Evolutionary conservation across 352 stramenopile species (phyloP).

Genomic region (Globisporangium solare): DNA sequence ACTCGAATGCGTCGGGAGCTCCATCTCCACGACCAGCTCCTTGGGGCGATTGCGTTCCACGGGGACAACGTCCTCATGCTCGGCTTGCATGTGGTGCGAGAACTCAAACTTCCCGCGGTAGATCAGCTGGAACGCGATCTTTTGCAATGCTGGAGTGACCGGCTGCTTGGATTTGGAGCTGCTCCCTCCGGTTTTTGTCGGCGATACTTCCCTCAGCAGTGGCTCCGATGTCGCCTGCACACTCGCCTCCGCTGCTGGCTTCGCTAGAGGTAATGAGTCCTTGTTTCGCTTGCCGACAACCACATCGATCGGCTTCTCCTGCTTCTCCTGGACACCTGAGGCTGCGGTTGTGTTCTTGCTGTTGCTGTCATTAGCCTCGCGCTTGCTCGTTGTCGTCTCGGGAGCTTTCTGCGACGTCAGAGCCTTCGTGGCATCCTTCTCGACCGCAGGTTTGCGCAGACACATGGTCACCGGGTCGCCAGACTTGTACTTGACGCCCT

Average conservation of each 20-base stretch:
- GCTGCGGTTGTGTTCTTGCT: neutral
- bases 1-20: constrained; percentile 48
- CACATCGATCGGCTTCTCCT: constrained; percentile 11
- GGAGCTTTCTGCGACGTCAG: neutral
- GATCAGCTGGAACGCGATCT: constrained; percentile 55
- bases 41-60: constrained; percentile 38
- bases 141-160: constrained; percentile 16
- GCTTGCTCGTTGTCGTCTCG: too few species aligned
- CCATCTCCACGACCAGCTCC: constrained; percentile 64
- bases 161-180: neutral
- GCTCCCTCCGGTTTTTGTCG: constrained; percentile 3
- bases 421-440: constrained; percentile 7
- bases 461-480: constrained; percentile 75
- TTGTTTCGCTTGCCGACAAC: constrained; percentile 9
- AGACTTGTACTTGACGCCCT: constrained; percentile 86
- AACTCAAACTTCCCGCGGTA: constrained; percentile 71
- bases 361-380: neutral
- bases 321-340: neutral
- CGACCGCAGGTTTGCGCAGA: constrained; percentile 24
- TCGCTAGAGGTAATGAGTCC: neutral
- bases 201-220: constrained; percentile 18
- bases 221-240: neutral
- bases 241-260: constrained; percentile 2
- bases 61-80: constrained; percentile 25
- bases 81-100: constrained; percentile 68